Conservation (phyloP, 768 basidiomycete genomes). For the Leucogyrophana mollusca region DNA sequence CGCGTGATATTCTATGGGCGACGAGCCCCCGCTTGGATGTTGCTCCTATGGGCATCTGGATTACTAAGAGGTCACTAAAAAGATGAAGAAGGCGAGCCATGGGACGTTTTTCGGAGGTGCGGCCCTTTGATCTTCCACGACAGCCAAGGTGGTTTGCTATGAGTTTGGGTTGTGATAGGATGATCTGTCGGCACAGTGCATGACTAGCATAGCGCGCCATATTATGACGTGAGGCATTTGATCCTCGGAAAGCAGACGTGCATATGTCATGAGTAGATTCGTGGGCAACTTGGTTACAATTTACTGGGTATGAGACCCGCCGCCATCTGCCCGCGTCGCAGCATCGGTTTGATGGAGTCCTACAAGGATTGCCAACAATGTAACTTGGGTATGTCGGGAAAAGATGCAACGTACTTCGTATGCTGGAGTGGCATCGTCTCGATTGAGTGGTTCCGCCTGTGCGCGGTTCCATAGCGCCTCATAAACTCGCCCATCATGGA, state of each 20-base stretch:
- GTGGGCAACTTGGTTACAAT: neutral
- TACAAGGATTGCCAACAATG: constrained; percentile 1
- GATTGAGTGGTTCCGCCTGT: constrained; percentile 60
- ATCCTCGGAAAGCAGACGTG: neutral
- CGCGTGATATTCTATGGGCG: no score
- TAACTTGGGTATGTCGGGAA: neutral
- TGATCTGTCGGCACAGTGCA: no score
- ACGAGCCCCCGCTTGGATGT: no score
- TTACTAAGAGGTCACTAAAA: no score
- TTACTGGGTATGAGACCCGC: constrained; percentile 11
- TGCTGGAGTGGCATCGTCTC: constrained; percentile 46
- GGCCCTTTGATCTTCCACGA: no score
- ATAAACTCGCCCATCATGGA: constrained; percentile 63
- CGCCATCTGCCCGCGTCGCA: constrained; percentile 44
- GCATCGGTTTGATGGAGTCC: constrained; percentile 53
- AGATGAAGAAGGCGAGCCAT: no score
- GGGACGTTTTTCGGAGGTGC: no score
- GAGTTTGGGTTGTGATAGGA: no score
- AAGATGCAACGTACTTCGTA: constrained; percentile 45
- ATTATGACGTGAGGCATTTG: neutral
- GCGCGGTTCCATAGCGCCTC: constrained; percentile 62
- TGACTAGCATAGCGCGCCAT: neutral
- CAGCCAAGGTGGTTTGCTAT: neutral
- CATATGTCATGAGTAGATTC: neutral
- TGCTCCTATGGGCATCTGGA: no score